Evolutionary conservation across 2,329 filamentous ascomycete species (phyloP).

Genomic region (Hypoxylon sp.): DNA sequence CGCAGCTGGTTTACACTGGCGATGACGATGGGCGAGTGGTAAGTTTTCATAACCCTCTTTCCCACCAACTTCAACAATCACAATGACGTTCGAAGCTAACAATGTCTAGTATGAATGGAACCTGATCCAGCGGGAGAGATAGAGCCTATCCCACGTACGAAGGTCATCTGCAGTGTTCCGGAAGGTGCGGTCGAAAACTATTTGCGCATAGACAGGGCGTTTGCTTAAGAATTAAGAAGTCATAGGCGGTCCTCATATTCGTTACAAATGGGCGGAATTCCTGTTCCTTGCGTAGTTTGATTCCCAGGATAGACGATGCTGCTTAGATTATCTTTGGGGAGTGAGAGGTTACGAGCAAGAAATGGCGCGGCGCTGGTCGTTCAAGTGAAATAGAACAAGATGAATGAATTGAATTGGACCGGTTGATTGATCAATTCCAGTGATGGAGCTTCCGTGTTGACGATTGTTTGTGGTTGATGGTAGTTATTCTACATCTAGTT

Average conservation of each 20-base stretch:
- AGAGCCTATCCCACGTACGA: constrained; percentile 56
- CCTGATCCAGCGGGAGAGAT: constrained; percentile 70
- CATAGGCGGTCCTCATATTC: constrained; percentile 4
- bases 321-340: constrained; percentile 11
- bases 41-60: constrained; percentile 60
- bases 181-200: constrained; percentile 42
- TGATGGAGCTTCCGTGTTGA: constrained; percentile 5
- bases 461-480: neutral
- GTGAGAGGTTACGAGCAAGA: neutral
- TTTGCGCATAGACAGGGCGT: constrained; percentile 41
- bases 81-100: constrained; percentile 28
- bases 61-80: neutral
- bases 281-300: constrained; percentile 6
- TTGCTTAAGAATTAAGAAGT: constrained; percentile 20
- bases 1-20: constrained; percentile 88
- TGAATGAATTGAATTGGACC: constrained; percentile 5
- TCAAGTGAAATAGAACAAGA: constrained; percentile 7
- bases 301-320: constrained; percentile 35
- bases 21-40: constrained; percentile 95
- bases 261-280: constrained; percentile 5
- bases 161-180: constrained; percentile 26
- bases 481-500: constrained; percentile 8
- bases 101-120: constrained; percentile 72
- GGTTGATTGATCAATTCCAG: constrained; percentile 15
- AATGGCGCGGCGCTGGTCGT: constrained; percentile 18